phyloP scores from a whole-genome alignment of 441 rosid species.

The Hura crepitans region DNA sequence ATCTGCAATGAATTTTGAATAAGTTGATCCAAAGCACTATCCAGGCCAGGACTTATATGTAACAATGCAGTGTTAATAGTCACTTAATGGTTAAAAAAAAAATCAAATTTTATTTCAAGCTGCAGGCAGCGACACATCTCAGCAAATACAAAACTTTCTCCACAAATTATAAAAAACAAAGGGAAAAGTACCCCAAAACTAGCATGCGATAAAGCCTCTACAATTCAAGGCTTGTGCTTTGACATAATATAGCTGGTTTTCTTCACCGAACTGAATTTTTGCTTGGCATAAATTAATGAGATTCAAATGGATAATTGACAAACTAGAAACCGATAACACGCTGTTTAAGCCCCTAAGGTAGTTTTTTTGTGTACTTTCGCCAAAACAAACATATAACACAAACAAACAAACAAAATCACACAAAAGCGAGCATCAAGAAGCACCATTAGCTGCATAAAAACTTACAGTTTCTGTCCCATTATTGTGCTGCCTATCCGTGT shows the following conservation, averaged over 20 bases:
- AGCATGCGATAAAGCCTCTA: background rate
- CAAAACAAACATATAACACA: background rate
- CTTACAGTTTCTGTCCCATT: conserved; percentile 41
- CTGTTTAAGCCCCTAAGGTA: no score
- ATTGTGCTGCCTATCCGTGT: conserved; percentile 21
- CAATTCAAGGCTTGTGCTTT: no score
- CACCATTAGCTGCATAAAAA: background rate
- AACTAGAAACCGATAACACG: background rate
- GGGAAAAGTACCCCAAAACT: background rate
- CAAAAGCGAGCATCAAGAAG: background rate
- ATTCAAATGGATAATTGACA: background rate
- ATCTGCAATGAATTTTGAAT: no score
- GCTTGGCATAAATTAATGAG: background rate
- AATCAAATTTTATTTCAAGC: background rate
- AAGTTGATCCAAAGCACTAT: background rate
- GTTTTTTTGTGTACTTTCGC: background rate
- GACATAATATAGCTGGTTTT: no score
- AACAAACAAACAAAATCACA: background rate
- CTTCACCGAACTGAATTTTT: no score
- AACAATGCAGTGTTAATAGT: background rate
- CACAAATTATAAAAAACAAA: no score
- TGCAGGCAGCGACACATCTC: no score
- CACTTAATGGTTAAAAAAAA: background rate
- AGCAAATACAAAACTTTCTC: no score
- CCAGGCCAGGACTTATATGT: background rate